Percentiles rank a stretch among this genome's conserved stretches.
Conservation (phyloP, 495 filamentous ascomycete species). For the Clavariopsis aquatica region DNA sequence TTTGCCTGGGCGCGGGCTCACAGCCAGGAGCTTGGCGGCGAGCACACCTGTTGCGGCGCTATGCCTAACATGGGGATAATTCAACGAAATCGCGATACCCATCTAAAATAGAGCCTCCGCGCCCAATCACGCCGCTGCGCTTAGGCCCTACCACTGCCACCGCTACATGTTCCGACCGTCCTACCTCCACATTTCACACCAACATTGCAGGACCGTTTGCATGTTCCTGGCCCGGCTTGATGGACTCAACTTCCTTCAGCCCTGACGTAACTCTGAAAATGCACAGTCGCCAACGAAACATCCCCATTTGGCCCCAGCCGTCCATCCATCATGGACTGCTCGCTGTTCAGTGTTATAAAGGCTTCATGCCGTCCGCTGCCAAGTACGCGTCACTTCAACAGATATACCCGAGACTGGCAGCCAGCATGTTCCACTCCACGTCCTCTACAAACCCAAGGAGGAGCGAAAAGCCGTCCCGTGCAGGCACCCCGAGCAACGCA, state of each 20-base stretch:
- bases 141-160: background rate
- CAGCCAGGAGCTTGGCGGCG: background rate
- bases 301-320: background rate
- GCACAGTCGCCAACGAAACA: background rate
- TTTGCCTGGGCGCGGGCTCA: background rate
- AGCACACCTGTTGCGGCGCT: background rate
- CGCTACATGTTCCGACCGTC: background rate
- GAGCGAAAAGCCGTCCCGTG: slow-evolving; percentile 5
- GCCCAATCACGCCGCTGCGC: background rate
- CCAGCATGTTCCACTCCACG: slow-evolving; percentile 14
- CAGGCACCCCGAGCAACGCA: slow-evolving; percentile 6
- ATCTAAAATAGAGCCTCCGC: background rate
- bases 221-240: background rate
- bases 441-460: slow-evolving; percentile 11
- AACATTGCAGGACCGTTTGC: background rate
- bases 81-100: background rate
- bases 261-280: background rate
- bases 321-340: slow-evolving; percentile 9
- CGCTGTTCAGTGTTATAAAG: slow-evolving; percentile 13
- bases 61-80: background rate
- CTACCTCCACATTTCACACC: background rate
- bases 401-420: slow-evolving; percentile 8
- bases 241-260: background rate
- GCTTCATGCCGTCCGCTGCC: slow-evolving; percentile 6
- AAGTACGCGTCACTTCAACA: slow-evolving; percentile 4